These are phyloP conservation scores for Dendrobium nobile DNA, from an alignment of 106 monocot genomes.

Conservation along the genomic window DNA sequence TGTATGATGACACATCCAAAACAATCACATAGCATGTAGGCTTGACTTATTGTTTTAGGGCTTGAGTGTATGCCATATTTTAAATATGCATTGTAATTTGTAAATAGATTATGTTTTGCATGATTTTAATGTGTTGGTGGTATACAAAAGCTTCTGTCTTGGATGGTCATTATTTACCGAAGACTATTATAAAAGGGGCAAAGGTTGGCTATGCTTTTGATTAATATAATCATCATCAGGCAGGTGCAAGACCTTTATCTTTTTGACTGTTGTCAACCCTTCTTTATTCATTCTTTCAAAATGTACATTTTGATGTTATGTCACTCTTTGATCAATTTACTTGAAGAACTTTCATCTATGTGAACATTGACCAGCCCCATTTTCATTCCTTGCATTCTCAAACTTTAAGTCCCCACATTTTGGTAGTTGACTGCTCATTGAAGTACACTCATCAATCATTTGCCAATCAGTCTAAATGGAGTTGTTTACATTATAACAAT, in stretches of 20 bases:
- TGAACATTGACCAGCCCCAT: not conserved
- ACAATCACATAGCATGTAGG: not conserved
- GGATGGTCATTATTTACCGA: not conserved
- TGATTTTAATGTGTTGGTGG: not conserved
- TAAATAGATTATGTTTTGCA: not conserved
- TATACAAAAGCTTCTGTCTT: not conserved
- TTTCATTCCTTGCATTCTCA: not conserved
- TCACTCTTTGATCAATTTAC: not conserved
- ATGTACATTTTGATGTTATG: not conserved
- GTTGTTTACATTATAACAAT: no score
- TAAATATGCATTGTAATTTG: not conserved
- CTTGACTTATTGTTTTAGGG: not conserved
- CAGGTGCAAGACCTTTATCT: not conserved
- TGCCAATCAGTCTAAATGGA: not conserved
- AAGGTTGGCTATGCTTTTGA: not conserved
- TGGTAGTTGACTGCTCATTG: no score
- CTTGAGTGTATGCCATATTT: not conserved
- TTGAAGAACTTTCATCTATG: not conserved
- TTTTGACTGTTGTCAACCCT: not conserved
- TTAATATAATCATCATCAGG: not conserved
- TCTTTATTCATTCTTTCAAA: not conserved
- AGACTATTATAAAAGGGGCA: not conserved
- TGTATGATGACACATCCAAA: not conserved
- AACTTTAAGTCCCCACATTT: not conserved
- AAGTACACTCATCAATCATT: no score